Percentiles rank a stretch among this genome's conserved stretches.
Conservation (phyloP, 2,329 filamentous ascomycete genomes). For the Ceratocystis smalleyi region DNA sequence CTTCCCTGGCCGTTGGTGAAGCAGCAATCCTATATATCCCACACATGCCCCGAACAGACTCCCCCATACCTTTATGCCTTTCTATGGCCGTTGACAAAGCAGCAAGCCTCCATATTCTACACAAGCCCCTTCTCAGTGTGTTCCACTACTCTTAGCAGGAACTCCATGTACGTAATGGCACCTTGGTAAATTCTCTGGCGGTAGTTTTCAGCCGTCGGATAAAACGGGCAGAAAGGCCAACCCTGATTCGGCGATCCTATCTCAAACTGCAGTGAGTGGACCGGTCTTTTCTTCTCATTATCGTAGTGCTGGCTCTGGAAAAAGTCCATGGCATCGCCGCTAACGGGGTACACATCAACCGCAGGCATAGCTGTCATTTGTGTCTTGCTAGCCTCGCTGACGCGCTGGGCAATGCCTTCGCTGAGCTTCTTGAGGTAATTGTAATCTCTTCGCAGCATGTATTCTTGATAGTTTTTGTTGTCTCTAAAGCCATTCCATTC, state of each 20-base stretch:
- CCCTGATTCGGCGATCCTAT: constrained; percentile 29
- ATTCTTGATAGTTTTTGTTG: constrained; percentile 33
- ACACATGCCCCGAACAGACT: no score
- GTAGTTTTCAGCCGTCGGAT: constrained; percentile 30
- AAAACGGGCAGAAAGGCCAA: constrained; percentile 27
- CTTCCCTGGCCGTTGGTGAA: no score
- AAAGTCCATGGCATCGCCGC: constrained; percentile 33
- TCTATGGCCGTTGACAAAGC: no score
- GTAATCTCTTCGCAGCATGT: constrained; percentile 24
- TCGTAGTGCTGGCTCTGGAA: constrained; percentile 31
- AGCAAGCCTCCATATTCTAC: not conserved
- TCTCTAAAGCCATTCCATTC: constrained; percentile 38
- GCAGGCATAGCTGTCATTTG: constrained; percentile 24
- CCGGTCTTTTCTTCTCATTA: constrained; percentile 24
- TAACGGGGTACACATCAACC: constrained; percentile 31
- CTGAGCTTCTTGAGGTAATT: constrained; percentile 23
- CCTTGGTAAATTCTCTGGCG: constrained; percentile 31
- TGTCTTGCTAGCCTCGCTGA: constrained; percentile 23
- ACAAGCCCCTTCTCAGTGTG: not conserved
- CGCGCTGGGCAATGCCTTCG: constrained; percentile 24
- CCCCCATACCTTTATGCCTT: no score
- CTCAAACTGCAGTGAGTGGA: constrained; percentile 33
- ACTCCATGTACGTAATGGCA: constrained; percentile 34
- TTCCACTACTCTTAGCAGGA: constrained; percentile 24
- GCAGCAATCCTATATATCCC: no score